Evolutionary conservation across 306 rosid species (phyloP).

Genomic region (Pyrus pyrifolia): DNA sequence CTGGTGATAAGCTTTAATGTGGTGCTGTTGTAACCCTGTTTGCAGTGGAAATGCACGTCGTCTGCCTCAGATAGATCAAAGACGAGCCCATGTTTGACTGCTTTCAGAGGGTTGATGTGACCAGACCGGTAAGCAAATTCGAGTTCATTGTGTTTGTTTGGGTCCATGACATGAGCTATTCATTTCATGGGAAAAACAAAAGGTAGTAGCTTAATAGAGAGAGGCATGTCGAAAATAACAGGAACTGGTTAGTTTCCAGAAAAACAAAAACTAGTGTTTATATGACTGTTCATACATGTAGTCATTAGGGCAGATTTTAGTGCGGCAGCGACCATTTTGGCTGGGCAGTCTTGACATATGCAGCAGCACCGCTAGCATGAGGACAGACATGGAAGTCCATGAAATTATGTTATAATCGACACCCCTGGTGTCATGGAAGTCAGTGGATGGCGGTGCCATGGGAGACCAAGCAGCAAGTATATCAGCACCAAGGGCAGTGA

Average conservation of each 20-base stretch:
- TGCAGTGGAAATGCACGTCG: slow-evolving; percentile 20
- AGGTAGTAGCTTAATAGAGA: background rate
- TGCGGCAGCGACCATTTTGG: slow-evolving; percentile 33
- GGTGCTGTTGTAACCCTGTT: slow-evolving; percentile 26
- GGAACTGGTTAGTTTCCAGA: background rate
- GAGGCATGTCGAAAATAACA: background rate
- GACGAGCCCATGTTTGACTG: slow-evolving; percentile 17
- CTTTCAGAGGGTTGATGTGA: slow-evolving; percentile 19
- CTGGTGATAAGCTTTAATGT: slow-evolving; percentile 20
- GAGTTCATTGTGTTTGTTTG: slow-evolving; percentile 14
- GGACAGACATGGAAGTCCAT: slow-evolving; percentile 36
- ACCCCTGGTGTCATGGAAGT: background rate
- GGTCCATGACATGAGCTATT: slow-evolving; percentile 20
- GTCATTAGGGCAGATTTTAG: slow-evolving; percentile 31
- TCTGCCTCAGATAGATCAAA: slow-evolving; percentile 7
- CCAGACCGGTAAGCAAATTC: slow-evolving; percentile 34
- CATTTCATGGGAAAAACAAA: background rate
- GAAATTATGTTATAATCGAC: slow-evolving; percentile 18
- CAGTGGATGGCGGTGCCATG: slow-evolving; percentile 3
- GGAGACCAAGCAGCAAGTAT: slow-evolving; percentile 36
- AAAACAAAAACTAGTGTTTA: background rate
- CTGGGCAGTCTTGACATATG: slow-evolving; percentile 28
- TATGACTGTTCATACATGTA: slow-evolving; percentile 8
- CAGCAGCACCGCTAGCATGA: slow-evolving; percentile 23
- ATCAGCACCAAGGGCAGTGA: slow-evolving; percentile 28